Base-by-base conservation (phyloP, 2,329 filamentous ascomycete genomes). In the Fusarium sp. region DNA sequence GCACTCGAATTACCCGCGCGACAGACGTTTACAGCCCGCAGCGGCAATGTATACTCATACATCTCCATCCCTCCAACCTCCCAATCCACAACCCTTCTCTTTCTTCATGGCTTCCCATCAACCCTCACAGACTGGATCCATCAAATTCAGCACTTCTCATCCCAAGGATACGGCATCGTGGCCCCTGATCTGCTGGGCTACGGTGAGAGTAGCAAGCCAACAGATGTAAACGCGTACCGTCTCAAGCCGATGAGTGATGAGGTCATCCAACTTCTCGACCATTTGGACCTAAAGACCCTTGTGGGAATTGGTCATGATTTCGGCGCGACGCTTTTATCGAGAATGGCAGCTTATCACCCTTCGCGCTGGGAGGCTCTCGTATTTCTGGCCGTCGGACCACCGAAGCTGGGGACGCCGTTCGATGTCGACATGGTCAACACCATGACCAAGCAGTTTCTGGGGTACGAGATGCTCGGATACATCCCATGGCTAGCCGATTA, bases 101-200 rank as follows among this genome's bases (percentile, higher is more conserved):
- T 88, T 62, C 80, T 88, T 18, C 87, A 88, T 69, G 85, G 86
- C 39, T 86, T 87, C 56, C 86, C 86, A 35, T 86, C 85, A 9
- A 84, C 83, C 41, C 79, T 81, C 18, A 78, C 81, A 39, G 85
- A 87, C 78, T 88, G 85, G 83, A 64, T 78, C 7, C 74, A 80
- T 60, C 84, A 86, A 62, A 77, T 85, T 9, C 44, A 63, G 0
- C 69, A 80, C 62, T 81, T 87, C 56, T 70, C 77, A 2, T 59
- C 76, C 0, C 39, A 67, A 5, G 85, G 84, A 3, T 84, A 86
- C 62, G 85, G 86, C 0, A 75, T 87, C 18, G 55, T 87, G 1
- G 85, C 80, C 0, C 82, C 81, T 0, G 85, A 87, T 66, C 76
- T 86, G 2, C 81, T 83, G 0, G 83, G 83, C 14, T 85, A 82